Conservation (phyloP, 2,329 filamentous ascomycete species). For the Nothomitra cinnamomea region DNA sequence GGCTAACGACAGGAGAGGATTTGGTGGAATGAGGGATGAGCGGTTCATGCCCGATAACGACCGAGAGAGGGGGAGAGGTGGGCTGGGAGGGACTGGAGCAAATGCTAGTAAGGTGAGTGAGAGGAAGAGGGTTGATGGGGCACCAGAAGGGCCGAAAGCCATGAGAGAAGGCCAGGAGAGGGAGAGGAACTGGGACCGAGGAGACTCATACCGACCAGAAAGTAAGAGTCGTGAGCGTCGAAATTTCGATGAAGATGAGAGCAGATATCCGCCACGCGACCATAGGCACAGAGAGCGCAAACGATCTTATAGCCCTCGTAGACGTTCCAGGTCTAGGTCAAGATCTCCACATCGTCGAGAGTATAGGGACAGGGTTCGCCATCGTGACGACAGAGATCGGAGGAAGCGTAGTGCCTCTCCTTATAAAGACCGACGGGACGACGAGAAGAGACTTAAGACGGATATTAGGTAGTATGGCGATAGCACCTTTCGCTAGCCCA, state of each 20-base stretch:
- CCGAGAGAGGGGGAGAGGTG: slow-evolving; percentile 12
- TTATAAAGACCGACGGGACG: slow-evolving; percentile 26
- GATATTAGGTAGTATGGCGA: slow-evolving; percentile 23
- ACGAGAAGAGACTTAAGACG: slow-evolving; percentile 43
- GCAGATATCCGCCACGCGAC: not conserved
- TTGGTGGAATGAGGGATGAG: slow-evolving; percentile 38
- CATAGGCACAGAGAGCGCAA: not conserved
- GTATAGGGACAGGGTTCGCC: slow-evolving; percentile 18
- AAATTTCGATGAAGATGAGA: not conserved
- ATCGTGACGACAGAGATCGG: slow-evolving; percentile 29
- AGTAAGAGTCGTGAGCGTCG: slow-evolving; percentile 14
- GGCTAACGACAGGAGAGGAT: slow-evolving; percentile 21
- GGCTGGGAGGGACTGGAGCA: slow-evolving; percentile 14
- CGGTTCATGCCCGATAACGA: slow-evolving; percentile 44
- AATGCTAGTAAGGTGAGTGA: slow-evolving; percentile 16
- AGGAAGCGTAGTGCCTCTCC: slow-evolving; percentile 41
- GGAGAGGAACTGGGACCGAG: not conserved
- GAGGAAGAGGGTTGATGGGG: slow-evolving; percentile 8
- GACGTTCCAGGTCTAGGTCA: slow-evolving; percentile 21
- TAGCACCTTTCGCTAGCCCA: not conserved
- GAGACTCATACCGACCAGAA: slow-evolving; percentile 3
- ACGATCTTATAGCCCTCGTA: slow-evolving; percentile 2
- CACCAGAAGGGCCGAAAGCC: not conserved
- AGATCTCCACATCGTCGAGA: slow-evolving; percentile 35
- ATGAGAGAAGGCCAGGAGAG: not conserved